A percentile compares a stretch with the other conserved stretches of the same genome.
Conservation (phyloP, 768 basidiomycete genomes). For the Suillus subluteus region DNA sequence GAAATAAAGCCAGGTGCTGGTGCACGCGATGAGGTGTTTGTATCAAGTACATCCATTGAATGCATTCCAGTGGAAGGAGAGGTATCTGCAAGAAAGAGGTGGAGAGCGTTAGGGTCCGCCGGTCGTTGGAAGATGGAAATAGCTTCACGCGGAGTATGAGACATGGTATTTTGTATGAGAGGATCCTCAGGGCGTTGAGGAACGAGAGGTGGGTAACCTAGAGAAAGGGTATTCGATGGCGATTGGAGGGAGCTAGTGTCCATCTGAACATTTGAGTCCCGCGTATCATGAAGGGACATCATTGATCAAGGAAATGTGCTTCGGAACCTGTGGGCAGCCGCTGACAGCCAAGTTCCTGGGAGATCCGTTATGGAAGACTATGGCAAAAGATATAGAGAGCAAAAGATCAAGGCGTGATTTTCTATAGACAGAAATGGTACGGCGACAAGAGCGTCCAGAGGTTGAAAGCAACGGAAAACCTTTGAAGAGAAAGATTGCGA, state of each 20-base stretch:
- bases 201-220: conserved; percentile 17
- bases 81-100: conserved; percentile 44
- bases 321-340: conserved; percentile 14
- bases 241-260: conserved; percentile 22
- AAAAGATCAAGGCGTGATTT: conserved; percentile 7
- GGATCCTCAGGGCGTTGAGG: conserved; percentile 19
- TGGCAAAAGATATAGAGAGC: not conserved
- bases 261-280: conserved; percentile 23
- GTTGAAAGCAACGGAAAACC: conserved; percentile 1
- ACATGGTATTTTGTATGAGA: conserved; percentile 18
- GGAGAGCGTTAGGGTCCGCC: conserved; percentile 38
- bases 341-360: conserved; percentile 9
- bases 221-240: conserved; percentile 16
- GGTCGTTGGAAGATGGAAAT: conserved; percentile 39
- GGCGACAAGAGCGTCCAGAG: conserved; percentile 5
- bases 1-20: conserved; percentile 43
- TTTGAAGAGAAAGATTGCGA: conserved; percentile 17
- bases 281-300: conserved; percentile 25
- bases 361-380: not conserved
- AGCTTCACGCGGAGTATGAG: conserved; percentile 36
- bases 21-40: conserved; percentile 18
- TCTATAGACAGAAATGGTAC: not conserved
- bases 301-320: conserved; percentile 14
- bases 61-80: conserved; percentile 38
- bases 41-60: conserved; percentile 34